These are phyloP conservation scores for Ganoderma lucidum DNA, from an alignment of 1,284 basidiomycete species.

Conservation along the genomic window DNA sequence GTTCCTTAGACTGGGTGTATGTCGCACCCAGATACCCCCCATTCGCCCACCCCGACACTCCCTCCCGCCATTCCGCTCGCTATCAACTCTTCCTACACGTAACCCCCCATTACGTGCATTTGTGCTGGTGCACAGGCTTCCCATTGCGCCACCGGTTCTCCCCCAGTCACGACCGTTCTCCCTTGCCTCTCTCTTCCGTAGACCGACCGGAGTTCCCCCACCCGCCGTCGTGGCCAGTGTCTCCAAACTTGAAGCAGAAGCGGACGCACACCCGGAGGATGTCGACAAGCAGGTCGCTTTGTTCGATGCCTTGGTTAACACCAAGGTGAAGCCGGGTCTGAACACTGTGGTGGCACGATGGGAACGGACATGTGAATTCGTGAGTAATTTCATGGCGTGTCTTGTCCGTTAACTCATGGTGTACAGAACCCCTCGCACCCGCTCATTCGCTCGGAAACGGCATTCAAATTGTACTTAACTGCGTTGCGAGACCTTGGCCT, in stretches of 20 bases:
- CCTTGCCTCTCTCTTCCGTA: slow-evolving; percentile 61
- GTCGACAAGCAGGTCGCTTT: slow-evolving; percentile 71
- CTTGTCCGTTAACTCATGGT: slow-evolving; percentile 17
- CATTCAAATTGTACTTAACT: slow-evolving; percentile 76
- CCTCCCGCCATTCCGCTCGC: slow-evolving; percentile 38
- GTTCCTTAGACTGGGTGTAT: slow-evolving; percentile 40
- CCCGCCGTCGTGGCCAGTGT: slow-evolving; percentile 74
- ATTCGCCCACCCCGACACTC: slow-evolving; percentile 34
- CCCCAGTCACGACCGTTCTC: slow-evolving; percentile 45
- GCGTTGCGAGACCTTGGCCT: slow-evolving; percentile 70
- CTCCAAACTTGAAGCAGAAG: slow-evolving; percentile 75
- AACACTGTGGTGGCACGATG: slow-evolving; percentile 78
- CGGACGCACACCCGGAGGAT: slow-evolving; percentile 74
- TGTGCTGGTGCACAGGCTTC: slow-evolving; percentile 16
- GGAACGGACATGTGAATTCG: slow-evolving; percentile 84
- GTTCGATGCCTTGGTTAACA: slow-evolving; percentile 71
- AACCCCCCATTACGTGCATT: slow-evolving; percentile 14
- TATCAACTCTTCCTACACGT: slow-evolving; percentile 33
- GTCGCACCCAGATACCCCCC: slow-evolving; percentile 41
- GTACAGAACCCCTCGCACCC: slow-evolving; percentile 70
- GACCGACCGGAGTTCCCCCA: slow-evolving; percentile 59
- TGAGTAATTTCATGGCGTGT: slow-evolving; percentile 49
- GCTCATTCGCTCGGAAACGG: slow-evolving; percentile 69
- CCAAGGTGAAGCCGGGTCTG: slow-evolving; percentile 70
- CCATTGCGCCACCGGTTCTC: slow-evolving; percentile 14